Base-by-base conservation (phyloP, 371 early-diverging fungal genomes). In the Ordospora colligata region DNA sequence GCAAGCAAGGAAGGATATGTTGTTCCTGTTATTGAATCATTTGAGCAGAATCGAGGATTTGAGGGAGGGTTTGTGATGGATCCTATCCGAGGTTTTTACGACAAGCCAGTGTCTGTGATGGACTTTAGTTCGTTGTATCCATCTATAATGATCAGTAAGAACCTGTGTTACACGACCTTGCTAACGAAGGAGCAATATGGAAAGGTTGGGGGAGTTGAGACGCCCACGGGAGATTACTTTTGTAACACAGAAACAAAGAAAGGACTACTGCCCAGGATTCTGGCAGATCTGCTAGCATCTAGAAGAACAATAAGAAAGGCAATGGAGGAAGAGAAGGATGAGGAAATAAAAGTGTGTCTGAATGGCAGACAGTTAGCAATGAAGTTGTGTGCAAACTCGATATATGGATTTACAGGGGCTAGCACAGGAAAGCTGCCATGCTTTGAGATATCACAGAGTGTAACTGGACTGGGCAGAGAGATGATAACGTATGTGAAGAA, bases 101-200 rank as follows among this genome's bases (percentile, higher is more conserved):
- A 91, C 68, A 86, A 88, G 2, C 97, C 97, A 0, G 93, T 99
- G 75, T 92, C 97, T 7, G 97, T 98, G 0, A 88, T 99, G 21
- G 99, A 99, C 89, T 99, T 98, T 85, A 91, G 90, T 0, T 96
- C 96, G 0, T 88, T 99, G 82, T 99, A 99, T 85, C 99, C 99
- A 9, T 95, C 96, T 9, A 99, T 99, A 79, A 99, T 99, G 93
- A 97, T 97, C 89, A 96, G 95, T 5, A 94, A 96, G 82, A 99
- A 99, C 80, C 86, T 99, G 19, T 99, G 99, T 83, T 99, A 99
- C 83, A 93, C 96, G 0, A 97, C 99, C 0, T 87, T 93, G 40
- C 75, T 96, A 0, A 69, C 54, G 86, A 88, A 90, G 73, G 85
- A 85, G 65, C 83, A 95, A 21, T 87, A 87, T 19, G 86, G 88